Percentiles rank a stretch among this genome's conserved stretches.
phyloP scores from a whole-genome alignment of 345 rosid species.

The Diplotaxis tenuifolia region DNA sequence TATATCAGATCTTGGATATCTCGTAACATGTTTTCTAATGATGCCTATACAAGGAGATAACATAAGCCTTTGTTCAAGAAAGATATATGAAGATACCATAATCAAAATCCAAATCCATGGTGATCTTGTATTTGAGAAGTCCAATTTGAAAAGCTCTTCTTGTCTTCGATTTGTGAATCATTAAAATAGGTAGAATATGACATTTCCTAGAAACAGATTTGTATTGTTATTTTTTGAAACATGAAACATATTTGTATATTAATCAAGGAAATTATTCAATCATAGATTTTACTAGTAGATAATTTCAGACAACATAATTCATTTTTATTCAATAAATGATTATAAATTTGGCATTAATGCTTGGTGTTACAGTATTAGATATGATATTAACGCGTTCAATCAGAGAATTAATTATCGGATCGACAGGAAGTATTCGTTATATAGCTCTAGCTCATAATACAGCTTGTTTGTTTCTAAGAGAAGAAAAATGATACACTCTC shows the following conservation, averaged over 20 bases:
- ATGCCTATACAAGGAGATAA: constrained; percentile 7
- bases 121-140: background rate
- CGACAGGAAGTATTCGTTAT: background rate
- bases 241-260: too few relatives aligned
- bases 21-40: constrained; percentile 23
- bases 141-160: background rate
- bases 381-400: background rate
- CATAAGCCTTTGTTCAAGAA: background rate
- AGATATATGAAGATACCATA: background rate
- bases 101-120: constrained; percentile 15
- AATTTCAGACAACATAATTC: background rate
- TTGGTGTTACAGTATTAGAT: background rate
- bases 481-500: background rate
- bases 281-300: background rate
- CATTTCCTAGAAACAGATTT: too few relatives aligned
- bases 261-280: background rate
- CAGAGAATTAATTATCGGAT: background rate
- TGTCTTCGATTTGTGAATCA: constrained; percentile 2
- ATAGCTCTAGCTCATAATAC: background rate
- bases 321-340: background rate
- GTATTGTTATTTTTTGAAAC: too few relatives aligned
- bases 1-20: constrained; percentile 21
- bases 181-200: background rate
- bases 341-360: background rate
- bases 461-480: background rate